Conservation (phyloP, 2,329 filamentous ascomycete genomes). For the Fusarium sulawesiense region DNA sequence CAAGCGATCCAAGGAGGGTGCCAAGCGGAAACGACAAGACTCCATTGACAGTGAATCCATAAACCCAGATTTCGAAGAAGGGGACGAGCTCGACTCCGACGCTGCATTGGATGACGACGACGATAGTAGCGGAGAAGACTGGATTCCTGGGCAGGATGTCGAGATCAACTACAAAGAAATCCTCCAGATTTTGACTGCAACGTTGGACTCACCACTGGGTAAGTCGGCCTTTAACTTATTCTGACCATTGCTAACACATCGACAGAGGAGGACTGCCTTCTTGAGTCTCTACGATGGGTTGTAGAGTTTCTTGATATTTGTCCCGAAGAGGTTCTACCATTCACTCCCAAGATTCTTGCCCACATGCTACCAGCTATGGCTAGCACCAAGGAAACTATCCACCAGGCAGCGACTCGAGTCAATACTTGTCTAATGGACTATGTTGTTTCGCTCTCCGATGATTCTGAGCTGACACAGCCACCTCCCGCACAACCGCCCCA, state of each 20-base stretch:
- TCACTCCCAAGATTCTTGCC: slow-evolving; percentile 90
- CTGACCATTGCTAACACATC: slow-evolving; percentile 23
- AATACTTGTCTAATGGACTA: slow-evolving; percentile 94
- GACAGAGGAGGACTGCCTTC: slow-evolving; percentile 87
- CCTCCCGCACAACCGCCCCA: slow-evolving; percentile 44
- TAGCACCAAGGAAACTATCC: slow-evolving; percentile 88
- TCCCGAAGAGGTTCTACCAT: slow-evolving; percentile 93
- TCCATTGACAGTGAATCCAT: slow-evolving; percentile 75
- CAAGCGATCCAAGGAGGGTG: slow-evolving; percentile 75
- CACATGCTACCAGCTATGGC: slow-evolving; percentile 95
- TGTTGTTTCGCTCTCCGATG: slow-evolving; percentile 89
- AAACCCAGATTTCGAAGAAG: slow-evolving; percentile 68
- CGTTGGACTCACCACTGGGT: slow-evolving; percentile 85
- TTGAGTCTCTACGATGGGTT: slow-evolving; percentile 94
- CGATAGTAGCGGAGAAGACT: slow-evolving; percentile 83
- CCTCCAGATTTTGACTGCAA: slow-evolving; percentile 89
- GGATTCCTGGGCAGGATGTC: slow-evolving; percentile 97
- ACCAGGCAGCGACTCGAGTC: slow-evolving; percentile 86
- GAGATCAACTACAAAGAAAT: slow-evolving; percentile 94
- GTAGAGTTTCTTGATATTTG: slow-evolving; percentile 97
- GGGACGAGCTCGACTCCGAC: slow-evolving; percentile 69
- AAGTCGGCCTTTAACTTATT: slow-evolving; percentile 43
- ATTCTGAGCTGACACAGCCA: slow-evolving; percentile 55
- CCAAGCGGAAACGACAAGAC: slow-evolving; percentile 75
- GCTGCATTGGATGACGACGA: slow-evolving; percentile 68